Conservation (phyloP, 2,329 filamentous ascomycete genomes). For the Trichoderma atrobrunneum region DNA sequence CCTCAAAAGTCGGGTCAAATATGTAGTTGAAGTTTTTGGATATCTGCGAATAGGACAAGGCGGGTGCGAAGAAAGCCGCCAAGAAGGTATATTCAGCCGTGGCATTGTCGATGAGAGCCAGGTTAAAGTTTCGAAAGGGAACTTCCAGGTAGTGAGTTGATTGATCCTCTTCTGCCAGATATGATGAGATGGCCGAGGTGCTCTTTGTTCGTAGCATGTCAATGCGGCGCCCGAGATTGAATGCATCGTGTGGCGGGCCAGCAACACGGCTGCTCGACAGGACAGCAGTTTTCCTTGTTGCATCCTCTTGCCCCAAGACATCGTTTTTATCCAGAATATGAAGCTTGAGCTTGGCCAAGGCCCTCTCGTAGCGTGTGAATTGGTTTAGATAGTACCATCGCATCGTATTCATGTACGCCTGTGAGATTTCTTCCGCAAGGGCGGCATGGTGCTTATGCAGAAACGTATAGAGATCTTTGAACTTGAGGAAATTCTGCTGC, state of each 20-base stretch:
- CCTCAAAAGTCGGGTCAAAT: constrained; percentile 83
- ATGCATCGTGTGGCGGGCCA: constrained; percentile 74
- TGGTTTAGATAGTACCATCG: constrained; percentile 95
- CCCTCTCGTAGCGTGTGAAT: constrained; percentile 81
- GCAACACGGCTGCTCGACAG: constrained; percentile 46
- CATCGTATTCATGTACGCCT: constrained; percentile 98
- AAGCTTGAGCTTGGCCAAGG: constrained; percentile 79
- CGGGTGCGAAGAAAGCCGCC: constrained; percentile 80
- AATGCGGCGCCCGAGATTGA: constrained; percentile 81
- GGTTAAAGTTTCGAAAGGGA: constrained; percentile 91
- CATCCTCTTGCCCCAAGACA: constrained; percentile 75
- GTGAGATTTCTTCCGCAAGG: constrained; percentile 85
- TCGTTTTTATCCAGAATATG: constrained; percentile 82
- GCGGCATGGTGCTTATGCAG: constrained; percentile 75
- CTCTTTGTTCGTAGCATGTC: constrained; percentile 75
- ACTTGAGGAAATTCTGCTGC: constrained; percentile 83
- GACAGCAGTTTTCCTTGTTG: constrained; percentile 60
- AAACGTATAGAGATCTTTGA: constrained; percentile 85
- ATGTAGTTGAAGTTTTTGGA: constrained; percentile 83
- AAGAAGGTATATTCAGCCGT: constrained; percentile 94
- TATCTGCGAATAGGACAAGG: constrained; percentile 71
- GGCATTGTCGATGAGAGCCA: constrained; percentile 89
- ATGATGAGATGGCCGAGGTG: constrained; percentile 76
- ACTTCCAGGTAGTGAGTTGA: constrained; percentile 82
- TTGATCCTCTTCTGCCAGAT: constrained; percentile 88